A percentile compares a stretch with the other conserved stretches of the same genome.
These are phyloP conservation scores for Diplodia seriata DNA, from an alignment of 2,329 filamentous ascomycete genomes.

Conservation along the genomic window DNA sequence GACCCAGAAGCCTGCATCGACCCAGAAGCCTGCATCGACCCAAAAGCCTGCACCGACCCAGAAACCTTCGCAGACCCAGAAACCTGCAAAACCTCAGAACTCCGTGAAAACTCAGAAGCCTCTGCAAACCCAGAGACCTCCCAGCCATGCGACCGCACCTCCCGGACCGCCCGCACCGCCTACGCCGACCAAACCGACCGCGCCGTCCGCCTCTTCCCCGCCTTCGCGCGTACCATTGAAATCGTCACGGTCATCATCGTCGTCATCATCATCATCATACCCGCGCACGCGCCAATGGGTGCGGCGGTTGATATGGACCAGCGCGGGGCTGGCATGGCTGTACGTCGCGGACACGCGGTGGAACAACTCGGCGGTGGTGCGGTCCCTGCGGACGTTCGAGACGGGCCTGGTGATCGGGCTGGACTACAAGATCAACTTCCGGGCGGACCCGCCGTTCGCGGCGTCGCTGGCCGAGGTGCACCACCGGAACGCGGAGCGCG, in stretches of 20 bases:
- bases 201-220: constrained; percentile 52
- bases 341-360: constrained; percentile 75
- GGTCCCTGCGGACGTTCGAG: constrained; percentile 81
- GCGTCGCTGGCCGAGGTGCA: constrained; percentile 80
- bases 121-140: neutral
- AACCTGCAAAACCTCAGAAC: too few relatives aligned
- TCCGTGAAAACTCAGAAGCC: too few relatives aligned
- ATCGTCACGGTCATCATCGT: too few relatives aligned
- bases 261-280: too few relatives aligned
- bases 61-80: too few relatives aligned
- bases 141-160: constrained; percentile 36
- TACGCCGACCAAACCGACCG: too few relatives aligned
- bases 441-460: constrained; percentile 75
- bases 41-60: too few relatives aligned
- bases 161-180: too few relatives aligned
- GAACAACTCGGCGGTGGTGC: constrained; percentile 79
- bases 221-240: constrained; percentile 43
- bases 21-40: too few relatives aligned
- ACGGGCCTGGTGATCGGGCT: constrained; percentile 80
- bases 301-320: constrained; percentile 72
- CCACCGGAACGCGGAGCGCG: constrained; percentile 78
- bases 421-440: constrained; percentile 98
- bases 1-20: too few relatives aligned
- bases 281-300: constrained; percentile 77
- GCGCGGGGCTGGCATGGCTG: constrained; percentile 64